Evolutionary conservation across 148 eudicot species (phyloP).

Genomic region (Tetragonia tetragonoides): DNA sequence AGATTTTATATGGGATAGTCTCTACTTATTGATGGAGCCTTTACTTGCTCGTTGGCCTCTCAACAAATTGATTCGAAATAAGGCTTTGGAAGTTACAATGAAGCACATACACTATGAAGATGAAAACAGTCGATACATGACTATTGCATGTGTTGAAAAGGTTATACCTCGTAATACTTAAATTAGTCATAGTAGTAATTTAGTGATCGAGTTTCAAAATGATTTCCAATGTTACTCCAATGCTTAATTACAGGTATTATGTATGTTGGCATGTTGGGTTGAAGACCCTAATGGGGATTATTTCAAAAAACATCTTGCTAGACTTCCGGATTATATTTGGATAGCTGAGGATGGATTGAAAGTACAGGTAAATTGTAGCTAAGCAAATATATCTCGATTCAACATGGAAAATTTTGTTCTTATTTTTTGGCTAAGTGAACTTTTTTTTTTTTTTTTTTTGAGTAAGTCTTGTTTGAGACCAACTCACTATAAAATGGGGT

Average conservation of each 20-base stretch:
- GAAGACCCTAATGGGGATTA: slow-evolving; percentile 51
- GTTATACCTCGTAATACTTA: not conserved
- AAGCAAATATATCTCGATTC: not conserved
- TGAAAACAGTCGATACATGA: slow-evolving; percentile 28
- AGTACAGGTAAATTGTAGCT: slow-evolving; percentile 37
- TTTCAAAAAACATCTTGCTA: slow-evolving; percentile 43
- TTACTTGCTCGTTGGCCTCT: slow-evolving; percentile 32
- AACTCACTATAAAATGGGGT: no score
- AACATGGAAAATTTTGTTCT: not conserved
- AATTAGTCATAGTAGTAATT: not conserved
- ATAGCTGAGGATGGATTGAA: slow-evolving; percentile 59
- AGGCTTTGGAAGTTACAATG: slow-evolving; percentile 27
- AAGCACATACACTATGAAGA: slow-evolving; percentile 36
- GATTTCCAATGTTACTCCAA: not conserved
- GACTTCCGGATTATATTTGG: slow-evolving; percentile 51
- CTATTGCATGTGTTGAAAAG: slow-evolving; percentile 35
- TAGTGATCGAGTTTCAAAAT: not conserved
- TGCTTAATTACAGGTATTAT: slow-evolving; percentile 26
- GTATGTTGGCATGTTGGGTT: slow-evolving; percentile 49
- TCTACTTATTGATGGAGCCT: slow-evolving; percentile 28
- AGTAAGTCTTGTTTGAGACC: no score
- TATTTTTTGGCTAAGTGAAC: not conserved
- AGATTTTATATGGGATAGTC: slow-evolving; percentile 32
- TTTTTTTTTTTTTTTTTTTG: no score
- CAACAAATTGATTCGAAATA: slow-evolving; percentile 22